Conservation (phyloP, 495 filamentous ascomycete species). For the Podospora conica region DNA sequence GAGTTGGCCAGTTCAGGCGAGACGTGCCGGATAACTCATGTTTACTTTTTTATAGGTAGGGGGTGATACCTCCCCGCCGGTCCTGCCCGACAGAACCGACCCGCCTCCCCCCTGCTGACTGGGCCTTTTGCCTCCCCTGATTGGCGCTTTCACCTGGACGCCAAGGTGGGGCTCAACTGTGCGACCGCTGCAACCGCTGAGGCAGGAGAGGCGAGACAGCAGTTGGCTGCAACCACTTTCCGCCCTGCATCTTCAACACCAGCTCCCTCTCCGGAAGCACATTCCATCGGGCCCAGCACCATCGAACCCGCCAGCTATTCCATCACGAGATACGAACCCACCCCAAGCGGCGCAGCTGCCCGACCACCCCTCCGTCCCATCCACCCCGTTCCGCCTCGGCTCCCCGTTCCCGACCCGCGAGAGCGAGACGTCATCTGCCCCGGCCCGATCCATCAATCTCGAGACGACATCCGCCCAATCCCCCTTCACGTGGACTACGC, state of each 20-base stretch:
- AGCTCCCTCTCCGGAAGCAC: background rate
- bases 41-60: too few species aligned
- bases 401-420: background rate
- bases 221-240: background rate
- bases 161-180: background rate
- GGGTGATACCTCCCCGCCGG: too few species aligned
- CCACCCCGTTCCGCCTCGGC: background rate
- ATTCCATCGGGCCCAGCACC: background rate
- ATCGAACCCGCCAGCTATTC: background rate
- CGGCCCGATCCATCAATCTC: background rate
- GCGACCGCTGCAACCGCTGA: background rate
- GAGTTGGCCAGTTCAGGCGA: too few species aligned
- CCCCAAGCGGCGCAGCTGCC: background rate
- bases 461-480: background rate
- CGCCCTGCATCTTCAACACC: background rate
- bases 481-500: background rate
- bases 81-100: too few species aligned
- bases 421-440: background rate
- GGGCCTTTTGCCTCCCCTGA: background rate
- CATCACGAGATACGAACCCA: background rate
- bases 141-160: background rate
- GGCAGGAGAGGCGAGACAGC: background rate
- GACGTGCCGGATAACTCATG: too few species aligned
- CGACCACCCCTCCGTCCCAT: background rate
- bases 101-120: background rate